Base-by-base conservation (phyloP, 768 basidiomycete genomes). In the Pisolithus marmoratus region DNA sequence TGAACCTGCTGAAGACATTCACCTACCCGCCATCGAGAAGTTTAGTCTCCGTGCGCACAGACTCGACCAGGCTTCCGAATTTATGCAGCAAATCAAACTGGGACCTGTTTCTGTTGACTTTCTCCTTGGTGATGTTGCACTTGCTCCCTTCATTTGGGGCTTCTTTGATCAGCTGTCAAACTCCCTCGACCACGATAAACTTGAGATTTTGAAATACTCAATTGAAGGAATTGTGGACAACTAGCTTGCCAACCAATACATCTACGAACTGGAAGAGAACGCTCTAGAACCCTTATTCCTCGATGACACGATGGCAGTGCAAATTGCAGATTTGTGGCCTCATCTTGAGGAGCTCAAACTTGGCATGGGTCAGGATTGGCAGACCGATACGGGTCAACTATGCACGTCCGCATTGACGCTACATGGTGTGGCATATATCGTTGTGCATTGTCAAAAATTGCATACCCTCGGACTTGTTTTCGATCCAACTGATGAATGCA, bases 261-360 rank as follows among this genome's bases (percentile, higher is more conserved):
- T n/a, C n/a, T n/a, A n/a, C n/a, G n/a, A n/a, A n/a, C n/a, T n/a
- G n/a, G n/a, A n/a, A n/a, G n/a, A n/a, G n/a, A n/a, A n/a, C n/a
- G n/a, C 17, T 6, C 41, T 55, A 15, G 37, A 41, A 17, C 36
- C 46, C 12, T 47, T 51, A 22, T 22, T 55, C 34, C 23, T 47
- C 11, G 31, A 50, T 43, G 55, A 56, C 24, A 27, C 29, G 9
- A 45, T 22, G 24, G 44, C 20, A 20, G 38, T 11, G n/a, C 8
- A n/a, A 11, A 36, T 56, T 11, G 48, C 45, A 24, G 24, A 48
- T 19, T 37, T 38, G 2, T 56, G 48, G 52, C 52, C 40, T 4
- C 45, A 36, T 7, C 41, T 53, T n/a, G n/a, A n/a, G n/a, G n/a
- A n/a, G n/a, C n/a, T n/a, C n/a, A n/a, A n/a, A n/a, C n/a, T n/a